Conservation (phyloP, 192 early-diverging fungal species). For the Tieghemiomyces parasiticus region DNA sequence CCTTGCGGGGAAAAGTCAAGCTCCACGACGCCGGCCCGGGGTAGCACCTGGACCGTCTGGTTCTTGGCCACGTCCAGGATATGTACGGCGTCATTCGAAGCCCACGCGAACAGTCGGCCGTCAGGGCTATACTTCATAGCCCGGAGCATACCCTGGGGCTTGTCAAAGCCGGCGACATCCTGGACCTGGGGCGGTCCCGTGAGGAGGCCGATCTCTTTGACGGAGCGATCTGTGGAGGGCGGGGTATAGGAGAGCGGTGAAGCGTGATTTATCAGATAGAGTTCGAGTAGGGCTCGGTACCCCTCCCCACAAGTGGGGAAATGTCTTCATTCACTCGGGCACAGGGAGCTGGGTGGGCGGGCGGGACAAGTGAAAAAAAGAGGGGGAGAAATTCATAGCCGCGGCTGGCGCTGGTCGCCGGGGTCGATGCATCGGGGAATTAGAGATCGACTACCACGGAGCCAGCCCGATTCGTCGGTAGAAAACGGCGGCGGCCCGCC, state of each 20-base stretch:
- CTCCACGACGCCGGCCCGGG: slow-evolving; percentile 54
- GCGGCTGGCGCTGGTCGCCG: too few relatives aligned
- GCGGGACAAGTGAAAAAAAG: too few relatives aligned
- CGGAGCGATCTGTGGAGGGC: slow-evolving; percentile 26
- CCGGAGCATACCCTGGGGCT: slow-evolving; percentile 29
- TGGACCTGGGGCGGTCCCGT: slow-evolving; percentile 35
- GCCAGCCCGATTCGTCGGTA: too few relatives aligned
- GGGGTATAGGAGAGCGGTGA: not conserved
- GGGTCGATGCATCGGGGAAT: too few relatives aligned
- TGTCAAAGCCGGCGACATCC: slow-evolving; percentile 27
- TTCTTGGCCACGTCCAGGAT: slow-evolving; percentile 54
- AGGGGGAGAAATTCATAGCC: too few relatives aligned
- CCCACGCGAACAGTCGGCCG: slow-evolving; percentile 50
- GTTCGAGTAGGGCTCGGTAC: too few relatives aligned
- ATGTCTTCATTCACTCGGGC: too few relatives aligned
- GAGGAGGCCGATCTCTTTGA: slow-evolving; percentile 34
- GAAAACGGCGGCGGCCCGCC: too few relatives aligned
- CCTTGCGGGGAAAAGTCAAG: slow-evolving; percentile 84
- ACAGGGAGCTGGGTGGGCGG: too few relatives aligned
- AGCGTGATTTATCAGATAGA: too few relatives aligned
- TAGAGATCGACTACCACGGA: too few relatives aligned
- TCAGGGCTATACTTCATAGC: slow-evolving; percentile 59
- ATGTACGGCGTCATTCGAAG: slow-evolving; percentile 38
- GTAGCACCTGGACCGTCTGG: slow-evolving; percentile 44
- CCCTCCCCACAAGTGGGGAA: too few relatives aligned